Conservation (phyloP, 257 asterid species). For the Lantana camara region DNA sequence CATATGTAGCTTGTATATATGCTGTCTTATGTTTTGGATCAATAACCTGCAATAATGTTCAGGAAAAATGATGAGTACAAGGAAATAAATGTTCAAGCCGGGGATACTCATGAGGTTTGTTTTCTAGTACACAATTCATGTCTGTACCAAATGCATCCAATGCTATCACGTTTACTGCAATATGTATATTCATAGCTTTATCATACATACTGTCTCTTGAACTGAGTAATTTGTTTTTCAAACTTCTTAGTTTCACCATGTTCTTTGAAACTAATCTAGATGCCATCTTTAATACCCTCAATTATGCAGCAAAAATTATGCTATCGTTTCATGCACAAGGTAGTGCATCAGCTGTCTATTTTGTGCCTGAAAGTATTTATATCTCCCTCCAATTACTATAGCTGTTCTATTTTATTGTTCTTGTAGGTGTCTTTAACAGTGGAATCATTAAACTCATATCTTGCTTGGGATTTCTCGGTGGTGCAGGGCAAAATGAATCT, state of each 20-base stretch:
- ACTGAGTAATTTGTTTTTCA: slow-evolving; percentile 7
- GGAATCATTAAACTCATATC: slow-evolving; percentile 83
- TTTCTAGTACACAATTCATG: slow-evolving; percentile 22
- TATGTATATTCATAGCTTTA: neutral
- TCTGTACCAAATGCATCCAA: slow-evolving; percentile 18
- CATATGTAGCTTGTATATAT: slow-evolving; percentile 2
- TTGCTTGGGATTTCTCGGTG: slow-evolving; percentile 99
- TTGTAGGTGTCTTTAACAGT: slow-evolving; percentile 69
- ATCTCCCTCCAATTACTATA: neutral
- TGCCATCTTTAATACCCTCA: slow-evolving; percentile 4
- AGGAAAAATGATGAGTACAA: slow-evolving; percentile 75
- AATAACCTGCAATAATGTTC: slow-evolving; percentile 28
- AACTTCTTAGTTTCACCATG: neutral
- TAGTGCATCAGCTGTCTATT: slow-evolving; percentile 14
- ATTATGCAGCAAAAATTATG: slow-evolving; percentile 15
- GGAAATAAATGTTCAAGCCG: slow-evolving; percentile 83
- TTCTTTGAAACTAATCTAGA: slow-evolving; percentile 2
- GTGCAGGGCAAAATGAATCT: slow-evolving; percentile 83
- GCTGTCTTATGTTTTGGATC: slow-evolving; percentile 8
- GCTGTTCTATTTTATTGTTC: slow-evolving; percentile 24
- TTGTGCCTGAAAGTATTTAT: slow-evolving; percentile 20
- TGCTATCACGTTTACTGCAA: neutral
- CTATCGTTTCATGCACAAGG: slow-evolving; percentile 11
- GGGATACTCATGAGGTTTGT: slow-evolving; percentile 82
- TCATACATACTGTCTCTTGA: slow-evolving; percentile 10